Evolutionary conservation across 768 basidiomycete species (phyloP).

Genomic region (Trametes elegans): DNA sequence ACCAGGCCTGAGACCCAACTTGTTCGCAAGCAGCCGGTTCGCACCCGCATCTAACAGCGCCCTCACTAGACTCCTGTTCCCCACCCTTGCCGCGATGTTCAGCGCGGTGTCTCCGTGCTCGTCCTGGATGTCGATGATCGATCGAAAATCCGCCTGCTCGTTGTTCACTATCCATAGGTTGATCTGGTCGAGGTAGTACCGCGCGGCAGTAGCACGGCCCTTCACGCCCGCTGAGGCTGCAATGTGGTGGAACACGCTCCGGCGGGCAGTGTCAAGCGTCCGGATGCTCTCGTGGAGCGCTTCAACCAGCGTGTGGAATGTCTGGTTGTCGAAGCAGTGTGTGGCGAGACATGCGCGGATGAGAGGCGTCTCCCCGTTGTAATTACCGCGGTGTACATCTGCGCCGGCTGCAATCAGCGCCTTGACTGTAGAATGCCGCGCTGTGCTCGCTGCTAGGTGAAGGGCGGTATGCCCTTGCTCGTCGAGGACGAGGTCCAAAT

Average conservation of each 20-base stretch:
- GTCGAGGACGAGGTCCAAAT: constrained; percentile 86
- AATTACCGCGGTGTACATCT: constrained; percentile 89
- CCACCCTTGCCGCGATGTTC: constrained; percentile 93
- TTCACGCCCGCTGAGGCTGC: constrained; percentile 89
- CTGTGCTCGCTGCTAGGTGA: constrained; percentile 89
- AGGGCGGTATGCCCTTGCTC: constrained; percentile 93
- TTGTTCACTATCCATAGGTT: constrained; percentile 82
- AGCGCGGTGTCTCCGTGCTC: constrained; percentile 94
- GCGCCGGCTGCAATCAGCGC: constrained; percentile 76
- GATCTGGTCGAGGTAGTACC: constrained; percentile 90
- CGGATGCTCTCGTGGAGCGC: constrained; percentile 72
- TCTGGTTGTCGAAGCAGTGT: constrained; percentile 76
- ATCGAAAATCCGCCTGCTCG: constrained; percentile 72
- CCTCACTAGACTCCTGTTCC: constrained; percentile 83
- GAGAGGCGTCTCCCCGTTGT: constrained; percentile 90
- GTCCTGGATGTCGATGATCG: constrained; percentile 88
- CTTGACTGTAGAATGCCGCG: constrained; percentile 62
- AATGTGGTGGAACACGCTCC: constrained; percentile 89
- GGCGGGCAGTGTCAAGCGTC: constrained; percentile 83
- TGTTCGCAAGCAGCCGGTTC: constrained; percentile 85
- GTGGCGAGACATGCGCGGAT: constrained; percentile 90
- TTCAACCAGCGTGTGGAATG: constrained; percentile 65
- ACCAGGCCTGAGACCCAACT: constrained; percentile 87
- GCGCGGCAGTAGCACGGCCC: constrained; percentile 77
- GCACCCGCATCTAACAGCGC: constrained; percentile 91